Conservation (phyloP, 148 eudicot species). For the Rhododendron kiyosumense region DNA sequence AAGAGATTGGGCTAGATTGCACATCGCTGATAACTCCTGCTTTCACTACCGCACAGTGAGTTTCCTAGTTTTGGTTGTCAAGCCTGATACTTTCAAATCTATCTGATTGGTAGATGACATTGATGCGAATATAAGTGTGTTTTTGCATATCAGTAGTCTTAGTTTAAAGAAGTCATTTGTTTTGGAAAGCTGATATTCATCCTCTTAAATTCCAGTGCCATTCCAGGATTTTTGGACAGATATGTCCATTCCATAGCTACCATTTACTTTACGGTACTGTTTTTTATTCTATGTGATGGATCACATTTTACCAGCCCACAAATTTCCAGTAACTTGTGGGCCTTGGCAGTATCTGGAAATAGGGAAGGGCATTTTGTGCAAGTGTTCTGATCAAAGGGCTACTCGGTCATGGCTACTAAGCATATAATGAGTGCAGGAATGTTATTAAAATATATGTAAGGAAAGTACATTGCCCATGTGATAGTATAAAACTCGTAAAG, state of each 20-base stretch:
- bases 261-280: background rate
- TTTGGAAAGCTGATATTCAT: background rate
- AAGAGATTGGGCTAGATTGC: conserved; percentile 71
- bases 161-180: background rate
- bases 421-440: too few relatives aligned
- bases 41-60: conserved; percentile 83
- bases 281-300: background rate
- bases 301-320: background rate
- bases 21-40: conserved; percentile 82
- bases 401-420: too few relatives aligned
- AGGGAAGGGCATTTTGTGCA: background rate
- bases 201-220: background rate
- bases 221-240: background rate
- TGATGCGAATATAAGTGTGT: background rate
- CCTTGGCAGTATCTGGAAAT: background rate
- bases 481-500: background rate
- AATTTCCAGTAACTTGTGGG: background rate
- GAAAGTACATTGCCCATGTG: background rate
- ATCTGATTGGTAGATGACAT: background rate
- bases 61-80: background rate
- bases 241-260: background rate
- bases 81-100: background rate
- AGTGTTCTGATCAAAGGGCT: background rate
- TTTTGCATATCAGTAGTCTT: background rate
- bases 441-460: background rate